These are phyloP conservation scores for Picochlorum sp. DNA, from an alignment of 139 green algal species.

Conservation along the genomic window DNA sequence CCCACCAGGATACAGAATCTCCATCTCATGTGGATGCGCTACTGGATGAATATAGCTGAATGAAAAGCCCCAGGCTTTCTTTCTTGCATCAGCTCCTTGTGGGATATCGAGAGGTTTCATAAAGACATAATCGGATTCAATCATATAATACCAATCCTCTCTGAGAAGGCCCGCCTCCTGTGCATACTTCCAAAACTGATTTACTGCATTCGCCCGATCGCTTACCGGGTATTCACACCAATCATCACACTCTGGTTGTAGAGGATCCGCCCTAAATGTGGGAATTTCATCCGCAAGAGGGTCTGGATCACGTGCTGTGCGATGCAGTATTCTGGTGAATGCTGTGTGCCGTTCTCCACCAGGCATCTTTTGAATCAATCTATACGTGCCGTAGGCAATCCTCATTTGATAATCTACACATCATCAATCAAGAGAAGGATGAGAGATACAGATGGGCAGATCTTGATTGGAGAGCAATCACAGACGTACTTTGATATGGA, in stretches of 20 bases:
- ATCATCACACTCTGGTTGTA: slow-evolving; percentile 46
- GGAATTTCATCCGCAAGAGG: slow-evolving; percentile 47
- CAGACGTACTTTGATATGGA: slow-evolving; percentile 61
- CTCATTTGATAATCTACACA: slow-evolving; percentile 26
- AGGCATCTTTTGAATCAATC: slow-evolving; percentile 55
- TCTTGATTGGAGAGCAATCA: neutral
- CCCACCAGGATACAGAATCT: slow-evolving; percentile 13
- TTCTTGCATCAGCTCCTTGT: slow-evolving; percentile 4
- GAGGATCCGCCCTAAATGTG: slow-evolving; percentile 43
- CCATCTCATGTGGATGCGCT: slow-evolving; percentile 18
- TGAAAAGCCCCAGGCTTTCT: slow-evolving; percentile 40
- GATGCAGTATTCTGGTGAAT: slow-evolving; percentile 78
- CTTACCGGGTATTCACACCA: slow-evolving; percentile 74
- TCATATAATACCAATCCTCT: slow-evolving; percentile 58
- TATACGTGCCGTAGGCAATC: slow-evolving; percentile 61
- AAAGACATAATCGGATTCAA: slow-evolving; percentile 74
- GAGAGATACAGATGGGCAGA: neutral
- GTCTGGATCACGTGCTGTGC: slow-evolving; percentile 51
- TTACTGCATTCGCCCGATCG: slow-evolving; percentile 65
- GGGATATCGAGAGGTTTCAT: slow-evolving; percentile 45
- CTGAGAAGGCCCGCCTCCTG: slow-evolving; percentile 44
- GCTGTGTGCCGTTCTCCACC: slow-evolving; percentile 58
- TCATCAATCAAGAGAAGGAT: neutral
- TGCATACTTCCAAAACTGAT: slow-evolving; percentile 52
- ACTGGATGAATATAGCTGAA: slow-evolving; percentile 72